A percentile compares a stretch with the other conserved stretches of the same genome.
Conservation (phyloP, 2,329 filamentous ascomycete species). For the Fusarium secorum region DNA sequence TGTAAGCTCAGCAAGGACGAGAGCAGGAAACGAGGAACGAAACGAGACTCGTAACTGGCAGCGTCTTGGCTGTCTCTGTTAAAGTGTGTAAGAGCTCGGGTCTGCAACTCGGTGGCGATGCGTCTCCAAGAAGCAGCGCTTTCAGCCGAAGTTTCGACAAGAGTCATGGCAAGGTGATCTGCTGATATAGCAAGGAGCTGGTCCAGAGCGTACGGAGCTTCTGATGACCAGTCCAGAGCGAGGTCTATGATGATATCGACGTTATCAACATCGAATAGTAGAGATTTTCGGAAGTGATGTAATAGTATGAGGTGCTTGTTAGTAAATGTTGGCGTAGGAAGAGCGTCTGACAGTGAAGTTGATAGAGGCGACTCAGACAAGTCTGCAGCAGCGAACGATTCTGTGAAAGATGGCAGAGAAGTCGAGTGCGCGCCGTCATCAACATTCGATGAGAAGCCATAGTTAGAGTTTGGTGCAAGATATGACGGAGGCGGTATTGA, state of each 20-base stretch:
- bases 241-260: constrained; percentile 43
- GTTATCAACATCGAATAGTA: constrained; percentile 36
- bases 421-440: constrained; percentile 22
- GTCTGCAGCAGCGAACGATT: constrained; percentile 16
- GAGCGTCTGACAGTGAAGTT: constrained; percentile 11
- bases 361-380: constrained; percentile 24
- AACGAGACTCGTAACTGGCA: constrained; percentile 37
- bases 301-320: constrained; percentile 52
- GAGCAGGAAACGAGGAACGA: constrained; percentile 55
- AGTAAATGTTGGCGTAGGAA: constrained; percentile 43
- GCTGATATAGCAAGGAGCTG: constrained; percentile 56
- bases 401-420: constrained; percentile 35
- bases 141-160: constrained; percentile 32
- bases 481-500: constrained; percentile 28
- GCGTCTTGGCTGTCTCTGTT: constrained; percentile 45
- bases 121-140: constrained; percentile 37
- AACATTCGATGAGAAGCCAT: neutral
- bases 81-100: constrained; percentile 51
- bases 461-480: neutral
- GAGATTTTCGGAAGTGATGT: constrained; percentile 46
- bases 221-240: constrained; percentile 44
- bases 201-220: constrained; percentile 56
- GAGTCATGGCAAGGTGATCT: constrained; percentile 47
- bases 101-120: constrained; percentile 55
- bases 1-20: constrained; percentile 55